These are phyloP conservation scores for Aspergillus sergii DNA, from an alignment of 2,329 filamentous ascomycete species.

Conservation along the genomic window DNA sequence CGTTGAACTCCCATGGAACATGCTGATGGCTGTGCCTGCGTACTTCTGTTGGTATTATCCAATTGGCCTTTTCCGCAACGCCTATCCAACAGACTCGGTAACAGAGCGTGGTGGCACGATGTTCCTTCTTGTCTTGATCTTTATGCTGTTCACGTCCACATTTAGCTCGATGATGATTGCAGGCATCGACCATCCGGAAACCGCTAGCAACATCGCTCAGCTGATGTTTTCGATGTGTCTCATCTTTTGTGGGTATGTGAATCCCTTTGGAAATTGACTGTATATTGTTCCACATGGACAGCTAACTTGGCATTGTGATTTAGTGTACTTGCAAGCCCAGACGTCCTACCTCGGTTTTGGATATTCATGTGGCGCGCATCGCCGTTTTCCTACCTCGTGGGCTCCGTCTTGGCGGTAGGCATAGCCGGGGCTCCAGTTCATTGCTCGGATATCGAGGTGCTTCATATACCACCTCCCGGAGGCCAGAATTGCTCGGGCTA, in stretches of 20 bases:
- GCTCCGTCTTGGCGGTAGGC: slow-evolving; percentile 42
- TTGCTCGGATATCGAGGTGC: slow-evolving; percentile 39
- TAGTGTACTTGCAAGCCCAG: slow-evolving; percentile 63
- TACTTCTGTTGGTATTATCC: slow-evolving; percentile 70
- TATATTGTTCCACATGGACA: background rate
- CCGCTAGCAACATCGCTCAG: slow-evolving; percentile 63
- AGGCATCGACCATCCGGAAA: slow-evolving; percentile 66
- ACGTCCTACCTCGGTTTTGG: slow-evolving; percentile 70
- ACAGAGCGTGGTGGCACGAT: slow-evolving; percentile 63
- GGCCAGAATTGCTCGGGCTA: slow-evolving; percentile 67
- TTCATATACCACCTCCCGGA: slow-evolving; percentile 52
- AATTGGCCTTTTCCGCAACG: slow-evolving; percentile 49
- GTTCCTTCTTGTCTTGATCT: slow-evolving; percentile 64
- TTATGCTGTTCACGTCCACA: slow-evolving; percentile 69
- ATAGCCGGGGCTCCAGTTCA: slow-evolving; percentile 31
- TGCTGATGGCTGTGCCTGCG: slow-evolving; percentile 59
- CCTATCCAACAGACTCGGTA: slow-evolving; percentile 35
- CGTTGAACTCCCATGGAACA: slow-evolving; percentile 67
- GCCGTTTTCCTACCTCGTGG: slow-evolving; percentile 65
- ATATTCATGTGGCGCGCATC: slow-evolving; percentile 73
- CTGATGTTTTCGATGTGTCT: slow-evolving; percentile 60
- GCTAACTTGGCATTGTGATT: slow-evolving; percentile 6
- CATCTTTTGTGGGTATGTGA: slow-evolving; percentile 54
- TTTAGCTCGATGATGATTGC: slow-evolving; percentile 75
- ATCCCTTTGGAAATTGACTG: background rate